Conservation (phyloP, 805 yeast species). For the Saccharomycopsis olivae region DNA sequence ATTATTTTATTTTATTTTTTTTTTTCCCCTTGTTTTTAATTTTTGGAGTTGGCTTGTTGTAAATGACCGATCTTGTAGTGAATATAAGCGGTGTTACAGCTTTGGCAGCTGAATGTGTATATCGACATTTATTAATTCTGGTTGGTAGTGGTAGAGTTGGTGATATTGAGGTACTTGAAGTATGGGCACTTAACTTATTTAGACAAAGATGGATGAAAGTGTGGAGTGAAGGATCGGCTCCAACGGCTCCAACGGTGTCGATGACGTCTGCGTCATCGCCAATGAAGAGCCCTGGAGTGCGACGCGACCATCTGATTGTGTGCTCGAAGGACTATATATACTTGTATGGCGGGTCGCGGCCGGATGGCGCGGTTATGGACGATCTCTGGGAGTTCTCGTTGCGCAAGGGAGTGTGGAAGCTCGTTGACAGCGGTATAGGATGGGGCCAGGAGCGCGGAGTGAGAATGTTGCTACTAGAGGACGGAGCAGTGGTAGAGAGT, state of each 20-base stretch:
- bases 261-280: background rate
- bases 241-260: background rate
- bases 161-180: conserved; percentile 27
- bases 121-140: too few species aligned
- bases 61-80: too few species aligned
- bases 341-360: conserved; percentile 51
- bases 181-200: background rate
- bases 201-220: background rate
- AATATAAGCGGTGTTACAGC: too few species aligned
- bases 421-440: too few species aligned
- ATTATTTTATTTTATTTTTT: too few species aligned
- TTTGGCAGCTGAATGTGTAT: too few species aligned
- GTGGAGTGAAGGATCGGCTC: background rate
- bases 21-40: too few species aligned
- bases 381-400: conserved; percentile 65
- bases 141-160: background rate
- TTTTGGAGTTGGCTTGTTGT: too few species aligned
- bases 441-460: too few species aligned
- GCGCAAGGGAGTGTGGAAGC: conserved; percentile 19
- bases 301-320: conserved; percentile 52
- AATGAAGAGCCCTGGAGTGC: conserved; percentile 29
- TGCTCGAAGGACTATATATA: conserved; percentile 41
- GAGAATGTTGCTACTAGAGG: background rate
- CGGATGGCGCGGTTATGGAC: conserved; percentile 34
- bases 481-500: background rate